Percentiles rank a stretch among this genome's conserved stretches.
Conservation (phyloP, 495 filamentous ascomycete genomes). For the Viridothelium virens region DNA sequence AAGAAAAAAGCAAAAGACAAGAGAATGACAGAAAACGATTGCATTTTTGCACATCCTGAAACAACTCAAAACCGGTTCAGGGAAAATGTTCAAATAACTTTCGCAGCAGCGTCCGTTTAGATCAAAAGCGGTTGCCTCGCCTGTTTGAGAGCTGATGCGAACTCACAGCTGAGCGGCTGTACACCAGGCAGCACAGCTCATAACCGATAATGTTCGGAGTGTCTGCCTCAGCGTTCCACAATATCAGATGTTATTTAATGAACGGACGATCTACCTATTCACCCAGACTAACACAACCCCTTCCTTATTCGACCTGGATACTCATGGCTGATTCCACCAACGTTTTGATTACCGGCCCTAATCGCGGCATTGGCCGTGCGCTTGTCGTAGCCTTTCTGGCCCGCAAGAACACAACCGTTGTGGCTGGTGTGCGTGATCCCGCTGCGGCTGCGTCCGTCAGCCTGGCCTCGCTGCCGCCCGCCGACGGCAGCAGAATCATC, state of each 20-base stretch:
- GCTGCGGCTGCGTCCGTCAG: conserved; percentile 24
- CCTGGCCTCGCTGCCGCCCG: conserved; percentile 30
- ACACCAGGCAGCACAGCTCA: no score
- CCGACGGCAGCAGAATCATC: conserved; percentile 33
- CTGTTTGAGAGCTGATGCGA: not conserved
- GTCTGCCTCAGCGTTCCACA: not conserved
- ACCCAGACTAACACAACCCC: not conserved
- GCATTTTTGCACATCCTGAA: not conserved
- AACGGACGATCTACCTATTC: no score
- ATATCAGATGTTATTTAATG: no score
- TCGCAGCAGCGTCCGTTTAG: not conserved
- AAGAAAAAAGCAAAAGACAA: not conserved
- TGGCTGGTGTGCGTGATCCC: conserved; percentile 42
- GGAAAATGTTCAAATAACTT: not conserved
- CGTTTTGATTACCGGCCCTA: conserved; percentile 12
- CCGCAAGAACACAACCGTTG: conserved; percentile 42
- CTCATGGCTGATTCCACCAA: not conserved
- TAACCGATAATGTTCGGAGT: not conserved
- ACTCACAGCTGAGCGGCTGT: no score
- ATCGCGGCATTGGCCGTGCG: conserved; percentile 39
- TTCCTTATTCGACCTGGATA: not conserved
- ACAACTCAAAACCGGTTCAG: not conserved
- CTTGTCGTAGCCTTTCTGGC: conserved; percentile 36
- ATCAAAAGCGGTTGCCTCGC: not conserved
- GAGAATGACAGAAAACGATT: not conserved